These are phyloP conservation scores for Mycena rosella DNA, from an alignment of 768 basidiomycete species.

Conservation along the genomic window DNA sequence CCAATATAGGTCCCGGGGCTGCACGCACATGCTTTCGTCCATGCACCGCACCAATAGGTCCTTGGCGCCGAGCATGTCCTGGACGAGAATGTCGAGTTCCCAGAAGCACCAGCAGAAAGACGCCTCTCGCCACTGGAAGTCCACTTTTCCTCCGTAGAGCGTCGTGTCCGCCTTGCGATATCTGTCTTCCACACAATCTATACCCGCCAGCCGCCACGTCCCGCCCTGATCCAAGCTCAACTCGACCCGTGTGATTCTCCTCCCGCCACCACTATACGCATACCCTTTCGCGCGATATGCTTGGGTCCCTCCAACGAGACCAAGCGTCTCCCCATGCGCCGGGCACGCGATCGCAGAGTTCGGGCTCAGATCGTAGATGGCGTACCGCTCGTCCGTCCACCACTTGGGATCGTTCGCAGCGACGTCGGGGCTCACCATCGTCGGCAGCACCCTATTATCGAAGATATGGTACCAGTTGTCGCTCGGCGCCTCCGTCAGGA, in stretches of 20 bases:
- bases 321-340: conserved; percentile 63
- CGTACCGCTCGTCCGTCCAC: conserved; percentile 43
- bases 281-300: conserved; percentile 65
- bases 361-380: conserved; percentile 69
- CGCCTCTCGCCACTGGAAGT: conserved; percentile 25
- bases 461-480: conserved; percentile 52
- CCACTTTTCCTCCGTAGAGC: conserved; percentile 18
- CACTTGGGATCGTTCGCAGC: conserved; percentile 24
- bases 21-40: conserved; percentile 65
- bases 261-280: conserved; percentile 73
- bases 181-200: conserved; percentile 36
- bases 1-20: conserved; percentile 70
- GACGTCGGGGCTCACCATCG: conserved; percentile 67
- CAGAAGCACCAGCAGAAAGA: conserved; percentile 71
- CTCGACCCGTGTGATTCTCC: conserved; percentile 69
- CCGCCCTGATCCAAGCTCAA: conserved; percentile 40
- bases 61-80: conserved; percentile 48
- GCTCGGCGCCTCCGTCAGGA: conserved; percentile 60
- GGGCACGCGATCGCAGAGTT: conserved; percentile 71
- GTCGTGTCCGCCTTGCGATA: conserved; percentile 15
- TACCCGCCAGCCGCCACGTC: conserved; percentile 60
- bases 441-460: conserved; percentile 76
- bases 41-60: conserved; percentile 64
- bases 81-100: conserved; percentile 53
- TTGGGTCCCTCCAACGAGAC: conserved; percentile 24